These are phyloP conservation scores for Bonia amplexicaulis DNA, from an alignment of 176 grass and related monocot species.

Conservation along the genomic window DNA sequence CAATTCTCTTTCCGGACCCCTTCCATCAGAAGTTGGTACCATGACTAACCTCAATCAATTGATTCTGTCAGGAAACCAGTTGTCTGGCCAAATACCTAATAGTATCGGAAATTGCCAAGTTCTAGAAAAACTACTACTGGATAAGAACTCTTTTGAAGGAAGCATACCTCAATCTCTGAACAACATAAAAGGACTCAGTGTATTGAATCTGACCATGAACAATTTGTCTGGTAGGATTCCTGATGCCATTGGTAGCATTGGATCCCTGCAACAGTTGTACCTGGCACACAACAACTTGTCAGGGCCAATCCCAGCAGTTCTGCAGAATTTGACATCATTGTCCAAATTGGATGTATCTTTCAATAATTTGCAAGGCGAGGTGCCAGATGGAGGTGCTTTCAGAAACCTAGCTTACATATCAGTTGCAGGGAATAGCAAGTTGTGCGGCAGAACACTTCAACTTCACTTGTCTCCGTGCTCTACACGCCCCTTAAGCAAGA, in stretches of 20 bases:
- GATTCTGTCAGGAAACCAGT: conserved; percentile 19
- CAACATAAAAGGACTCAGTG: conserved; percentile 12
- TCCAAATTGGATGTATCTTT: conserved; percentile 18
- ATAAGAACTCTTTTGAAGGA: conserved; percentile 33
- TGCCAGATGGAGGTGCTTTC: conserved; percentile 28
- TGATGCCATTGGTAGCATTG: neutral
- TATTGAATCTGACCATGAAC: conserved; percentile 20
- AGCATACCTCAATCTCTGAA: conserved; percentile 16
- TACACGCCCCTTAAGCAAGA: neutral
- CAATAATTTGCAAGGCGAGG: conserved; percentile 33
- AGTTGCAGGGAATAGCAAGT: conserved; percentile 5
- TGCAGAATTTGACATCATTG: neutral
- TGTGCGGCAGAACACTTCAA: conserved; percentile 32
- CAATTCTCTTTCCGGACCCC: neutral
- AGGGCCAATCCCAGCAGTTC: no score
- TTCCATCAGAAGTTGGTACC: conserved; percentile 7
- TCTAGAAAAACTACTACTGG: conserved; percentile 21
- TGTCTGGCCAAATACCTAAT: conserved; percentile 27
- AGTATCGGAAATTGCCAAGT: conserved; percentile 16
- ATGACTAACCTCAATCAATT: neutral
- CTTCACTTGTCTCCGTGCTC: conserved; percentile 19
- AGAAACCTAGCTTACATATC: conserved; percentile 8
- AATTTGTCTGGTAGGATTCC: conserved; percentile 20
- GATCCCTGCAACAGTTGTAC: no score
- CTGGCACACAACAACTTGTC: no score